Evolutionary conservation across 768 basidiomycete genomes (phyloP).

Genomic region (Tylopilus felleus): DNA sequence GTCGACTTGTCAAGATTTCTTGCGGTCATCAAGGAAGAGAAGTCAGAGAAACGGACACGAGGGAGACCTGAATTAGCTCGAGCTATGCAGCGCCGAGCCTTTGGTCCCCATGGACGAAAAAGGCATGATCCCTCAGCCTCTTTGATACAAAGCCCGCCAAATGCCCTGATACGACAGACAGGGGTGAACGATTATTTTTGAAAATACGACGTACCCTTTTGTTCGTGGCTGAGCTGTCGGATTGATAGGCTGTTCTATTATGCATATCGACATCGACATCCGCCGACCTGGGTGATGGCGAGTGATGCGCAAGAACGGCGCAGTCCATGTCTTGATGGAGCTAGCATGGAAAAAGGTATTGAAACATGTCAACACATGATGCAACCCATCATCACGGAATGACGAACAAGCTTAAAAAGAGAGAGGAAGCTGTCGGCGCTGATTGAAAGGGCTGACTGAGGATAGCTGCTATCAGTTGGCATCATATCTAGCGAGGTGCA

Average conservation of each 20-base stretch:
- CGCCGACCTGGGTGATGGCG: neutral
- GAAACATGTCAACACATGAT: neutral
- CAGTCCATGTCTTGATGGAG: conserved; percentile 1
- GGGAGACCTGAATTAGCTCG: neutral
- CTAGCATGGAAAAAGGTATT: neutral
- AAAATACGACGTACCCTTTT: neutral
- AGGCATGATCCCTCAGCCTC: neutral
- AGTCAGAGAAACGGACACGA: neutral
- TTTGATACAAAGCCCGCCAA: neutral
- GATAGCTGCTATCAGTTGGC: neutral
- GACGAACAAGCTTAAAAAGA: too few relatives aligned
- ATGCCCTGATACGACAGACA: neutral
- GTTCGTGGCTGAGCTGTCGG: neutral
- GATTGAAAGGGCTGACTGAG: neutral
- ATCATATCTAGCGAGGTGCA: neutral
- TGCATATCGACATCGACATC: neutral
- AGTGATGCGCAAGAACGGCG: neutral
- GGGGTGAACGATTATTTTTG: neutral
- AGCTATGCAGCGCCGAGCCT: neutral
- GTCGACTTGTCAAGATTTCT: neutral
- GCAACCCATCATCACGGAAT: too few relatives aligned
- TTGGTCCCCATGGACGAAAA: conserved; percentile 3
- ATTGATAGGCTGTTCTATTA: neutral
- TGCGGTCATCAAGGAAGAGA: conserved; percentile 19
- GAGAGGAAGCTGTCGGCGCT: neutral